These are phyloP conservation scores for Colletotrichum sansevieriae DNA, from an alignment of 2,329 filamentous ascomycete species.

Conservation along the genomic window DNA sequence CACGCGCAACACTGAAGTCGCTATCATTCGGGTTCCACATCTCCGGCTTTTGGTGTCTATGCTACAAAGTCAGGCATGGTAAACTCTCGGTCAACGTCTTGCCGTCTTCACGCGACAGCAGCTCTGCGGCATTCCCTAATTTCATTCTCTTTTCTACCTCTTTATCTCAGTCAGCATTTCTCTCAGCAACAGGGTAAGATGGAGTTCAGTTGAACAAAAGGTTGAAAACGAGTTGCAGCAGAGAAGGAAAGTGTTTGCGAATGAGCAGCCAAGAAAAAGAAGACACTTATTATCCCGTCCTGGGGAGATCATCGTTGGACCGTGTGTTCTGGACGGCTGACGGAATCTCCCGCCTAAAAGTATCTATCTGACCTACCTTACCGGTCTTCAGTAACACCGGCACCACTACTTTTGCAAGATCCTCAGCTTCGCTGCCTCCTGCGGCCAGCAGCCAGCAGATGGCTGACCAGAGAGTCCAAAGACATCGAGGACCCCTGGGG, in stretches of 20 bases:
- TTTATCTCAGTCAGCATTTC: not conserved
- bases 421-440: slow-evolving; percentile 29
- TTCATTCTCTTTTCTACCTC: not conserved
- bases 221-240: not conserved
- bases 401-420: slow-evolving; percentile 9
- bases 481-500: slow-evolving; percentile 25
- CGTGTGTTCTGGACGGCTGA: slow-evolving; percentile 17
- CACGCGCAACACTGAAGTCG: slow-evolving; percentile 20
- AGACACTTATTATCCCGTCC: slow-evolving; percentile 5
- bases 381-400: slow-evolving; percentile 23
- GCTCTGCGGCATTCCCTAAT: too few species aligned
- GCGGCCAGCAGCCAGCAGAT: slow-evolving; percentile 20
- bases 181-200: not conserved
- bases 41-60: slow-evolving; percentile 1
- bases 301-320: slow-evolving; percentile 19
- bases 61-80: too few species aligned
- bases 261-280: slow-evolving; percentile 2
- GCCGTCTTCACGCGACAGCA: too few species aligned
- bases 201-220: too few species aligned
- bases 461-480: slow-evolving; percentile 14
- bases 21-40: slow-evolving; percentile 27
- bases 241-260: not conserved
- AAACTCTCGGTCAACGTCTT: too few species aligned
- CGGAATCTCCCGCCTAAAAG: not conserved
- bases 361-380: not conserved